Percentiles rank a stretch among this genome's conserved stretches.
phyloP scores from a whole-genome alignment of 805 yeast species.

The Blastobotrys chiropterorum region DNA sequence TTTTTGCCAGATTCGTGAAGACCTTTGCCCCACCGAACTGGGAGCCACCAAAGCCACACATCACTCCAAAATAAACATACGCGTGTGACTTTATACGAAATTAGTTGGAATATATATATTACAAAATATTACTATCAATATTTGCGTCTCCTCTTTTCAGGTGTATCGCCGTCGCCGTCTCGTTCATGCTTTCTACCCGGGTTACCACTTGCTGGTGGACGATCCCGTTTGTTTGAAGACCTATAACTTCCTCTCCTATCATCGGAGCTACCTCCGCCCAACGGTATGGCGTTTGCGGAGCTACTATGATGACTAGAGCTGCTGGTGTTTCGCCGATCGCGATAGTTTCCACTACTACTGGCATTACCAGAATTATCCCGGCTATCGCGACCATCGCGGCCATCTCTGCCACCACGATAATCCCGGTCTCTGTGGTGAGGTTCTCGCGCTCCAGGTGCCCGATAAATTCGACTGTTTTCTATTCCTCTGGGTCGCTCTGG shows the following conservation, averaged over 20 bases:
- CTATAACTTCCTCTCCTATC: not conserved
- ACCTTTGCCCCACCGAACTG: not conserved
- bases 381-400: not conserved
- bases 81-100: not conserved
- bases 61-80: too few species aligned
- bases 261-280: not conserved
- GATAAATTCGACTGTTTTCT: not conserved
- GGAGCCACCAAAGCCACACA: not conserved
- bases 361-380: not conserved
- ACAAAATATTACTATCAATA: not conserved
- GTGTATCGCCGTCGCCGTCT: not conserved
- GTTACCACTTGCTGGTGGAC: not conserved
- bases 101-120: not conserved
- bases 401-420: slow-evolving; percentile 11
- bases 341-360: not conserved
- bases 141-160: slow-evolving; percentile 2
- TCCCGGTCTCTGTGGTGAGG: slow-evolving; percentile 7
- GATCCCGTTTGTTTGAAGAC: not conserved
- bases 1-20: not conserved
- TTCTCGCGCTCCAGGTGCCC: slow-evolving; percentile 5
- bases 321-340: not conserved
- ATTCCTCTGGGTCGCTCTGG: not conserved
- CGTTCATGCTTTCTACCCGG: slow-evolving; percentile 3
- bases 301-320: not conserved
- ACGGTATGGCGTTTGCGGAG: not conserved